Evolutionary conservation across 169 alveolate species (phyloP), one percentile per base, ranked within the genome.

Genomic region (Pseudocohnilembus persalinus): DNA sequence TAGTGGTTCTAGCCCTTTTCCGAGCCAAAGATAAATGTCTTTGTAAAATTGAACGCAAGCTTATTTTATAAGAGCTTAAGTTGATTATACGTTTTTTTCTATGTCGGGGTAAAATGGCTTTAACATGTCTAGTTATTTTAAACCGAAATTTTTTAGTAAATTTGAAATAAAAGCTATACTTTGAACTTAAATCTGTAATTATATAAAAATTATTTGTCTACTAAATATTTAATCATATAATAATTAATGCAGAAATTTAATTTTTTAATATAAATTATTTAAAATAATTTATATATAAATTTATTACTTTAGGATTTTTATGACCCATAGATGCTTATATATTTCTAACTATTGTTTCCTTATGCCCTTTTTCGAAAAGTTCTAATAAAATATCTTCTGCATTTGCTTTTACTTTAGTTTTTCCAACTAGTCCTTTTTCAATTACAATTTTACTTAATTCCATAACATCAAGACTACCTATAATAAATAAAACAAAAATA

Each of bases 21-120:
- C 93, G 4, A 93, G 49, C 93, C 94, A 91, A 74, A 74, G 84
- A 81, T 77, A 89, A 11, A 89, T 84, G 64, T 93, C 97, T 78
- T 93, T 91, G 74, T 87, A 92, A 80, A 94, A 92, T 29, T 81
- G 83, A 85, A 92, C 35, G 31, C 93, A 92, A 74, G 88, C 94
- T 0, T 79, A 32, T 83, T 92, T 88, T 0, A 86, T 88, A 27
- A 77, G 81, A 26, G 94, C 78, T 29, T 86, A 81, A 0, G 92
- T 84, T 16, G 89, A 83, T 15, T 81, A 78, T 0, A 90, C 88
- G 16, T 80, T 73, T 80, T 87, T 88, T 49, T 89, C 94, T 15
- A 88, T 74, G 31, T 49, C 78, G n/a, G 76, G 75, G 29, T 90
- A 75, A 35, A 90, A 88, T 27, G 88, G 90, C 87, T 92, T 94